Conservation (phyloP, 2,329 filamentous ascomycete species). For the Cladosporium oxysporum region DNA sequence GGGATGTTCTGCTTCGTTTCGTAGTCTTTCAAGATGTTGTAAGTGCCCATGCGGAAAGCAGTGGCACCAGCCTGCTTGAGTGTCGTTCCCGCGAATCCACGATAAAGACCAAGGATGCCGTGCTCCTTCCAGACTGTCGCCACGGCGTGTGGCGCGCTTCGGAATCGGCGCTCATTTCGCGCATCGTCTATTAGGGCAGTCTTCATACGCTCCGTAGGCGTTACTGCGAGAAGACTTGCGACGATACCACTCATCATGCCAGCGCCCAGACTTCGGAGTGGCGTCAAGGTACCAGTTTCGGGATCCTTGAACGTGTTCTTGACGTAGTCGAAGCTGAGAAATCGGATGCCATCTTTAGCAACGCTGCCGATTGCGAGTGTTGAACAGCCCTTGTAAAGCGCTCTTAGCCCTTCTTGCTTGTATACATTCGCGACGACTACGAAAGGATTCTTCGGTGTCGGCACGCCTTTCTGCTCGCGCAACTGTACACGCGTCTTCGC, state of each 20-base stretch:
- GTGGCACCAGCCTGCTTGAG: slow-evolving; percentile 64
- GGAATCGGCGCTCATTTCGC: slow-evolving; percentile 51
- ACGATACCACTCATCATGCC: slow-evolving; percentile 66
- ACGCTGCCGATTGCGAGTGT: slow-evolving; percentile 62
- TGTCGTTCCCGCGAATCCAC: slow-evolving; percentile 61
- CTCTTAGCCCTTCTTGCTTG: slow-evolving; percentile 56
- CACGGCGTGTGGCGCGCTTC: slow-evolving; percentile 54
- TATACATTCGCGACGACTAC: slow-evolving; percentile 58
- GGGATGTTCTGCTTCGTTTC: slow-evolving; percentile 50
- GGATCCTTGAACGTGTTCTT: slow-evolving; percentile 58
- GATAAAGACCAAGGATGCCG: slow-evolving; percentile 58
- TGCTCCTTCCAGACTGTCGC: slow-evolving; percentile 52
- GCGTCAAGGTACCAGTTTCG: slow-evolving; percentile 58
- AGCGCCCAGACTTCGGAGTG: slow-evolving; percentile 59
- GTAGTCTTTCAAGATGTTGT: slow-evolving; percentile 65
- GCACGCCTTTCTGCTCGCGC: slow-evolving; percentile 45
- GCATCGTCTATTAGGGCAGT: slow-evolving; percentile 68
- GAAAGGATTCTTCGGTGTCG: slow-evolving; percentile 59
- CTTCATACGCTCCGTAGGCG: slow-evolving; percentile 68
- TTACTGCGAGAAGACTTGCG: slow-evolving; percentile 65
- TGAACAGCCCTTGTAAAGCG: slow-evolving; percentile 65
- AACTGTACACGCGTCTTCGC: slow-evolving; percentile 66
- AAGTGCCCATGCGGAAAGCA: slow-evolving; percentile 62
- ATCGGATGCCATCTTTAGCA: slow-evolving; percentile 66
- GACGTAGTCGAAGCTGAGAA: slow-evolving; percentile 66